Conservation (phyloP, 345 rosid species). For the Isatis tinctoria region DNA sequence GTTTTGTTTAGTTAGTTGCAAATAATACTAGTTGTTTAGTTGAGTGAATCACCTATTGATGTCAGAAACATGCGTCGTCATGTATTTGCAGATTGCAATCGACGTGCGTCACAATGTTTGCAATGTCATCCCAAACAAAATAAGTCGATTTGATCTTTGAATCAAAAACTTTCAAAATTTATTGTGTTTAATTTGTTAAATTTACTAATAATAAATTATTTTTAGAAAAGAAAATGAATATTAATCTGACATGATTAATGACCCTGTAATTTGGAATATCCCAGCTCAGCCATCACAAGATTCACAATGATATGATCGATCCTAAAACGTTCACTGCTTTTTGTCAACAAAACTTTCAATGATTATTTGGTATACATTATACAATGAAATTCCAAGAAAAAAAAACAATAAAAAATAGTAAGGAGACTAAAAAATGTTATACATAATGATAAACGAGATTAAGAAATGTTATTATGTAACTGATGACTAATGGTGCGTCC, state of each 20-base stretch:
- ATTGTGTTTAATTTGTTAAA: neutral
- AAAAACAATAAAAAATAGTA: neutral
- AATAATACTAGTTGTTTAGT: neutral
- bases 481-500: neutral
- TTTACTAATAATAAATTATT: neutral
- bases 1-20: neutral
- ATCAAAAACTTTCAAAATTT: neutral
- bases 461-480: neutral
- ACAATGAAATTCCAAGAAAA: neutral
- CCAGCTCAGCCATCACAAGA: conserved; percentile 2
- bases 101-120: conserved; percentile 11
- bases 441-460: neutral
- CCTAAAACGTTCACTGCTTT: neutral
- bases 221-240: neutral
- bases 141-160: neutral
- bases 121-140: neutral
- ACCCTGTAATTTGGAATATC: neutral
- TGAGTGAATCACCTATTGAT: neutral
- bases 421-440: neutral
- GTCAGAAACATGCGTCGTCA: conserved; percentile 15
- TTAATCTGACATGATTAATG: neutral
- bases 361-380: neutral
- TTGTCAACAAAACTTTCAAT: neutral
- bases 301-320: neutral
- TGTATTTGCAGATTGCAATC: neutral